Conservation (phyloP, 192 early-diverging fungal genomes). For the Podila epigama region DNA sequence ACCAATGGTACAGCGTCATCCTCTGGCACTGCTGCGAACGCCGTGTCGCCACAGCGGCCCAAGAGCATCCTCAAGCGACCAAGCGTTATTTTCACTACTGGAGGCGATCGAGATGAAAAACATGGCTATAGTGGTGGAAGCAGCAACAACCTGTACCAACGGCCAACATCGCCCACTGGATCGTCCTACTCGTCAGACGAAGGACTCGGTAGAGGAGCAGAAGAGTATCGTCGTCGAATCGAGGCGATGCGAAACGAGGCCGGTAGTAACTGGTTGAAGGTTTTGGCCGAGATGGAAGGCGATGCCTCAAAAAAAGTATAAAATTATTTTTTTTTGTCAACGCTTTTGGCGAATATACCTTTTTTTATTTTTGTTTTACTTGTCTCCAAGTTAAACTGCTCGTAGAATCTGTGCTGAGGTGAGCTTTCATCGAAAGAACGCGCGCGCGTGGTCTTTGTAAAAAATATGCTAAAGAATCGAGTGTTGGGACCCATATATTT, state of each 20-base stretch:
- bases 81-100: neutral
- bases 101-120: neutral
- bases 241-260: slow-evolving; percentile 63
- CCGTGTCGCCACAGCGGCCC: slow-evolving; percentile 5
- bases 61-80: slow-evolving; percentile 12
- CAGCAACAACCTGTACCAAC: slow-evolving; percentile 4
- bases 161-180: slow-evolving; percentile 23
- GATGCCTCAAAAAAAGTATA: neutral
- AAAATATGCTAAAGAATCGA: too few relatives aligned
- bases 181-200: slow-evolving; percentile 1
- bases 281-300: slow-evolving; percentile 61
- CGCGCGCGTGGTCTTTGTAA: too few relatives aligned
- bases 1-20: neutral
- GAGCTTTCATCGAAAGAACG: too few relatives aligned
- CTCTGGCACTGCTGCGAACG: slow-evolving; percentile 4
- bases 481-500: too few relatives aligned
- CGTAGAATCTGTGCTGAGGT: too few relatives aligned
- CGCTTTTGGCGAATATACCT: too few relatives aligned
- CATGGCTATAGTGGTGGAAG: neutral
- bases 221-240: slow-evolving; percentile 56
- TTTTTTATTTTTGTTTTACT: too few relatives aligned
- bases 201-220: slow-evolving; percentile 24
- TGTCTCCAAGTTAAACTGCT: too few relatives aligned
- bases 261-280: slow-evolving; percentile 61
- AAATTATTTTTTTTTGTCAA: too few relatives aligned